Evolutionary conservation across 2,329 filamentous ascomycete genomes (phyloP).

Genomic region (Emmonsiellopsis sp.): DNA sequence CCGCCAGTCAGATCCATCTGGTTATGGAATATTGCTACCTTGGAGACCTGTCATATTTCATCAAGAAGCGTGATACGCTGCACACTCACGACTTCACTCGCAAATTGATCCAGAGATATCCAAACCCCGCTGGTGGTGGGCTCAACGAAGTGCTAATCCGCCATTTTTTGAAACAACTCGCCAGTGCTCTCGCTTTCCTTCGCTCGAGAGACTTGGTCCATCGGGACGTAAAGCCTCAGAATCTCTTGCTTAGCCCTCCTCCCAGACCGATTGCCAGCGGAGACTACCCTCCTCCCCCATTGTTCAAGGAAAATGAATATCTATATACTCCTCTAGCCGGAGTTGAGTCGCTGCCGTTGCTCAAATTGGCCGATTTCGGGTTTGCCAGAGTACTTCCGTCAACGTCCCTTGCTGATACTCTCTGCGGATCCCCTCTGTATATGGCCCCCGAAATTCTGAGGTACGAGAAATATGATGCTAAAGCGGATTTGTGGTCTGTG

Average conservation of each 20-base stretch:
- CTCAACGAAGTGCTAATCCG: conserved; percentile 93
- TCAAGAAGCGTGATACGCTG: conserved; percentile 83
- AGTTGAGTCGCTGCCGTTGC: conserved; percentile 77
- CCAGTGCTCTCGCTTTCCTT: conserved; percentile 84
- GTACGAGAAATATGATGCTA: conserved; percentile 95
- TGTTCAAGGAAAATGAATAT: conserved; percentile 67
- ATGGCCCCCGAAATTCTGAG: conserved; percentile 97
- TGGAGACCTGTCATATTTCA: conserved; percentile 88
- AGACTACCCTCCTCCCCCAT: conserved; percentile 52
- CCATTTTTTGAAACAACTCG: conserved; percentile 91
- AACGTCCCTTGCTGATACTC: conserved; percentile 86
- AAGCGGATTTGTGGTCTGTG: conserved; percentile 95
- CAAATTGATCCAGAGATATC: conserved; percentile 90
- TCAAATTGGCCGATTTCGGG: conserved; percentile 98
- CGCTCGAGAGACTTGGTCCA: conserved; percentile 81
- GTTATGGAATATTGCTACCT: conserved; percentile 99
- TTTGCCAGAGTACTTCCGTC: conserved; percentile 87
- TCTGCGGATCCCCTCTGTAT: conserved; percentile 93
- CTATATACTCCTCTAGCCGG: conserved; percentile 75
- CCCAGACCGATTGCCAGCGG: conserved; percentile 58
- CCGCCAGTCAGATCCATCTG: conserved; percentile 79
- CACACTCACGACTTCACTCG: conserved; percentile 69
- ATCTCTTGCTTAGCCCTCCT: conserved; percentile 80
- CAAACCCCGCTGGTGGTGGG: conserved; percentile 71
- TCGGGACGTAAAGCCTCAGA: conserved; percentile 95